These are phyloP conservation scores for Dactylellina cionopaga DNA, from an alignment of 2,329 filamentous ascomycete species.

Conservation along the genomic window DNA sequence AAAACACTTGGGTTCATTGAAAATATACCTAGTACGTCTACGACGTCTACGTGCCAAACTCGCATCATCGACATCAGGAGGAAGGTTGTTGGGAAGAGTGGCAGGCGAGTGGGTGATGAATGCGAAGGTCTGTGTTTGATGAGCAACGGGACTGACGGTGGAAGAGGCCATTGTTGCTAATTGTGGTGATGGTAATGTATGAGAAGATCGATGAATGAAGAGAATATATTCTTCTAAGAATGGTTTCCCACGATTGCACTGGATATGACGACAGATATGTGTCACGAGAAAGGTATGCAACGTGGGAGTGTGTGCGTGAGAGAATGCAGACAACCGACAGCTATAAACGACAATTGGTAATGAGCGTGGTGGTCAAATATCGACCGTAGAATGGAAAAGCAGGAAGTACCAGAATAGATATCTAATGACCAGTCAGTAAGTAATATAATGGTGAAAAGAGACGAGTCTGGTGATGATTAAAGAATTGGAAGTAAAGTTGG, in stretches of 20 bases:
- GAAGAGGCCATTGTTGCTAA: slow-evolving; percentile 38
- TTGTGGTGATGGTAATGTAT: not conserved
- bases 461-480: not conserved
- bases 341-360: slow-evolving; percentile 1
- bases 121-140: slow-evolving; percentile 53
- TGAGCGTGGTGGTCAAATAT: slow-evolving; percentile 23
- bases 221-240: not conserved
- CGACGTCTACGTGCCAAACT: slow-evolving; percentile 55
- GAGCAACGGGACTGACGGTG: slow-evolving; percentile 24
- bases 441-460: not conserved
- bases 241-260: slow-evolving; percentile 37
- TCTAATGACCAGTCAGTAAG: slow-evolving; percentile 2
- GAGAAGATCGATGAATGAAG: not conserved
- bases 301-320: too few species aligned
- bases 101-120: slow-evolving; percentile 57
- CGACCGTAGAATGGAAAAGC: not conserved
- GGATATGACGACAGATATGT: slow-evolving; percentile 10
- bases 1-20: too few species aligned
- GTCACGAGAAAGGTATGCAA: slow-evolving; percentile 32
- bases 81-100: slow-evolving; percentile 54
- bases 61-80: slow-evolving; percentile 56
- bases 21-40: slow-evolving; percentile 54
- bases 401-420: not conserved
- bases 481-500: not conserved
- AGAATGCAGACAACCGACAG: not conserved